These are phyloP conservation scores for Zygosaccharomyces pseudorouxii DNA, from an alignment of 805 yeast genomes.

Conservation along the genomic window DNA sequence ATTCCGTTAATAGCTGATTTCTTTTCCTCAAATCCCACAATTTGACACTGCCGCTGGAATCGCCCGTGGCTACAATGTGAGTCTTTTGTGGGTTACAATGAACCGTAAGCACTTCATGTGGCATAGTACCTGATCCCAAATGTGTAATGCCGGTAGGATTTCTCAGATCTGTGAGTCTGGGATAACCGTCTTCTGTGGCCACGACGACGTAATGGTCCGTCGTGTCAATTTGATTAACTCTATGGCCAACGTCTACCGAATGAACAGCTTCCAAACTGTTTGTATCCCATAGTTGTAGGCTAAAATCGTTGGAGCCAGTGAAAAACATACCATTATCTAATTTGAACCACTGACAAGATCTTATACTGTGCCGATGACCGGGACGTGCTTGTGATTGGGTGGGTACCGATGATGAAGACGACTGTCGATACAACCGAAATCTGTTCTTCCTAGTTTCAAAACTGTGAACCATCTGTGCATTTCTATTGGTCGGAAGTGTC, in stretches of 20 bases:
- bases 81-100: slow-evolving; percentile 71
- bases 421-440: slow-evolving; percentile 22
- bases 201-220: slow-evolving; percentile 53
- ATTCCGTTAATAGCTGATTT: slow-evolving; percentile 25
- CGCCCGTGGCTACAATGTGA: slow-evolving; percentile 69
- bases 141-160: slow-evolving; percentile 71
- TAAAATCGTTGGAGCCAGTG: slow-evolving; percentile 73
- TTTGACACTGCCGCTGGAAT: slow-evolving; percentile 72
- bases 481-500: slow-evolving; percentile 5
- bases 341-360: slow-evolving; percentile 84
- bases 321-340: slow-evolving; percentile 81
- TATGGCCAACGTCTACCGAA: slow-evolving; percentile 53
- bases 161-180: slow-evolving; percentile 67
- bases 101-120: slow-evolving; percentile 37
- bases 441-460: slow-evolving; percentile 22
- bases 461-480: slow-evolving; percentile 17
- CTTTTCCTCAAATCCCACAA: slow-evolving; percentile 74
- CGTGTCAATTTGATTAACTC: slow-evolving; percentile 63
- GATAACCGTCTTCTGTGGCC: slow-evolving; percentile 65
- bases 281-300: slow-evolving; percentile 79
- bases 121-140: slow-evolving; percentile 54
- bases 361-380: slow-evolving; percentile 66
- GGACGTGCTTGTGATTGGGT: not conserved
- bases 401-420: slow-evolving; percentile 5
- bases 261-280: slow-evolving; percentile 60